These are phyloP conservation scores for Nakazawaea molendinolei DNA, from an alignment of 805 yeast species.

Conservation along the genomic window DNA sequence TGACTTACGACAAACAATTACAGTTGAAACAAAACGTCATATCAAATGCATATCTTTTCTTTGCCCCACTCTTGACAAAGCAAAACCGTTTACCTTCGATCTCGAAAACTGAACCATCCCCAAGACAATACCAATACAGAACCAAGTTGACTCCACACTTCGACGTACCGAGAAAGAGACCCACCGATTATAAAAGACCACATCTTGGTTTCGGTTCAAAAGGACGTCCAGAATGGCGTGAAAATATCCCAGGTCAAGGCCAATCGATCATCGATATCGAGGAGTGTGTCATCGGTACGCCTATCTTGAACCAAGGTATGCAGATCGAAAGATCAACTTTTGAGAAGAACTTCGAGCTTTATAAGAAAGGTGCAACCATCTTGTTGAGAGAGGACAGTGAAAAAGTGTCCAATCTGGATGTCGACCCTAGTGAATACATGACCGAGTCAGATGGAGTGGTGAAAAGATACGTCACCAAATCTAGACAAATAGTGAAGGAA, in stretches of 20 bases:
- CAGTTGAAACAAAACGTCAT: constrained; percentile 68
- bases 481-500: constrained; percentile 76
- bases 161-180: constrained; percentile 57
- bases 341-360: constrained; percentile 36
- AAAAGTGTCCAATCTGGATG: constrained; percentile 34
- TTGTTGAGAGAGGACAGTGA: constrained; percentile 74
- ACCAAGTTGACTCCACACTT: constrained; percentile 97
- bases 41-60: constrained; percentile 70
- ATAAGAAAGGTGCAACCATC: constrained; percentile 80
- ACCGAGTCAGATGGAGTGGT: constrained; percentile 29
- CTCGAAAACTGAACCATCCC: constrained; percentile 49
- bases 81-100: constrained; percentile 50
- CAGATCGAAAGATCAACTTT: constrained; percentile 57
- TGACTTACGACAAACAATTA: constrained; percentile 69
- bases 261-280: constrained; percentile 75
- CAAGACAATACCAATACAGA: constrained; percentile 69
- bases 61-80: constrained; percentile 51
- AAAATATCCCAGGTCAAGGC: constrained; percentile 14
- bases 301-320: constrained; percentile 69
- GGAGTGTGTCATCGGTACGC: constrained; percentile 87
- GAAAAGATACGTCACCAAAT: constrained; percentile 72
- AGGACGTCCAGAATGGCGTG: constrained; percentile 71
- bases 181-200: constrained; percentile 40
- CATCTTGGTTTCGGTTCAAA: constrained; percentile 85
- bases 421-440: constrained; percentile 28